Evolutionary conservation across 176 grass and related monocot genomes (phyloP).

Genomic region (Aegilops speltoides): DNA sequence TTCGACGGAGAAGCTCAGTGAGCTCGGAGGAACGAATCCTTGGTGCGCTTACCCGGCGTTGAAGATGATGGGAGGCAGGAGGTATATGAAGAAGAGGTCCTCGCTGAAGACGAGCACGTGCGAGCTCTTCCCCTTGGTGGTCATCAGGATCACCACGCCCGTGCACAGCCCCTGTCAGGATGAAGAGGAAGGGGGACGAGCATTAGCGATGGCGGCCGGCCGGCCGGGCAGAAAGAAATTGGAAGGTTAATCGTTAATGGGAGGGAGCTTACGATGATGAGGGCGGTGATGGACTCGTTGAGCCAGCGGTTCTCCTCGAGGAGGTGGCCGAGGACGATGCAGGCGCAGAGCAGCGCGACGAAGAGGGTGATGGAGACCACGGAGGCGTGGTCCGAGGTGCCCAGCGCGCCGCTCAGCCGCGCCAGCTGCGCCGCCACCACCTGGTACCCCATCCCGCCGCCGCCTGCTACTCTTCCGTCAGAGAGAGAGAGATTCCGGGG

Average conservation of each 20-base stretch:
- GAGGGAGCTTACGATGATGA: conserved; percentile 60
- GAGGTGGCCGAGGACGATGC: conserved; percentile 95
- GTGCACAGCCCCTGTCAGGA: conserved; percentile 72
- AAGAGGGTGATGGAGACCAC: conserved; percentile 97
- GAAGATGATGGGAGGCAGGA: conserved; percentile 97
- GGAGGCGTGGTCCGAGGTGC: conserved; percentile 78
- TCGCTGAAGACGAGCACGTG: conserved; percentile 97
- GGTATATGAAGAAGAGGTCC: conserved; percentile 99
- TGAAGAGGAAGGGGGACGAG: background rate
- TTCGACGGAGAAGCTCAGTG: background rate
- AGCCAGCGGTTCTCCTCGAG: conserved; percentile 94
- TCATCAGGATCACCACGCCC: conserved; percentile 82
- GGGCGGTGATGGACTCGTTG: conserved; percentile 93
- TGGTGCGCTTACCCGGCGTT: conserved; percentile 70
- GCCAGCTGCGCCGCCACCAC: conserved; percentile 54
- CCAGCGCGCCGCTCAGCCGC: conserved; percentile 53
- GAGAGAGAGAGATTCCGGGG: background rate
- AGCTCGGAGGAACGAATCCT: background rate
- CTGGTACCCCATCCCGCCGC: conserved; percentile 44
- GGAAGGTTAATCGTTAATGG: too few species aligned
- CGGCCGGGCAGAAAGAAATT: background rate
- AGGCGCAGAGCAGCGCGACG: conserved; percentile 73
- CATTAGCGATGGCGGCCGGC: background rate
- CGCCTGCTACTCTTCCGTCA: background rate
- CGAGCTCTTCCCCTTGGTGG: conserved; percentile 87